phyloP scores from a whole-genome alignment of 2,329 filamentous ascomycete genomes.

The Pyrenochaeta sp. region DNA sequence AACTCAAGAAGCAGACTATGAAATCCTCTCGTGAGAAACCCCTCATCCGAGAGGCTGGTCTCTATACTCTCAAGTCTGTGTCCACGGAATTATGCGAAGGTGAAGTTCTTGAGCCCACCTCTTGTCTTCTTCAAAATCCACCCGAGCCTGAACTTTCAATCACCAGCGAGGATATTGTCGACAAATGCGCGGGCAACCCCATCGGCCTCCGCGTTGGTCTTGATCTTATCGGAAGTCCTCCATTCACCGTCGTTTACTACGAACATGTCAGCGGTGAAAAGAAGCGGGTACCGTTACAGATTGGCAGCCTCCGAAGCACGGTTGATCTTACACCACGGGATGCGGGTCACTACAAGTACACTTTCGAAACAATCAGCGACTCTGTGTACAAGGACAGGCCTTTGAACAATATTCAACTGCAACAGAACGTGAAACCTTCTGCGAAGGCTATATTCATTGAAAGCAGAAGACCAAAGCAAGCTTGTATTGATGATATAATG shows the following conservation, averaged over 20 bases:
- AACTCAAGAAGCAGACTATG: constrained; percentile 65
- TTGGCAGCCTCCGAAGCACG: constrained; percentile 78
- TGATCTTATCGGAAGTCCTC: constrained; percentile 89
- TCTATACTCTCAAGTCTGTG: constrained; percentile 85
- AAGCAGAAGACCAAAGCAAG: constrained; percentile 64
- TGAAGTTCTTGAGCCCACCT: constrained; percentile 90
- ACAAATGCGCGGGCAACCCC: constrained; percentile 93
- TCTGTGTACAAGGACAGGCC: constrained; percentile 71
- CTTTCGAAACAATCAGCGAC: constrained; percentile 82
- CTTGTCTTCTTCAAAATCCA: constrained; percentile 91
- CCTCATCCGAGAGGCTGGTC: constrained; percentile 75
- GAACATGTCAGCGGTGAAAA: constrained; percentile 67
- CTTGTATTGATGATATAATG: constrained; percentile 84
- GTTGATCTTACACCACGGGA: constrained; percentile 81
- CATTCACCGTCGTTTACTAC: constrained; percentile 83
- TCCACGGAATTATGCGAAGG: constrained; percentile 83
- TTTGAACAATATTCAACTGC: constrained; percentile 67
- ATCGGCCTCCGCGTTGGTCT: constrained; percentile 89
- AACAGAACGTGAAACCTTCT: constrained; percentile 92
- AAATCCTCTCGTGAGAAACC: constrained; percentile 70
- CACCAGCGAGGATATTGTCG: constrained; percentile 80
- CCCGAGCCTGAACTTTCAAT: constrained; percentile 82
- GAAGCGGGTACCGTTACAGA: constrained; percentile 59
- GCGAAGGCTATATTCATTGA: constrained; percentile 77
- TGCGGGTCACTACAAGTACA: constrained; percentile 86